phyloP scores from a whole-genome alignment of 371 early-diverging fungal species.

The Mortierella sp. region DNA sequence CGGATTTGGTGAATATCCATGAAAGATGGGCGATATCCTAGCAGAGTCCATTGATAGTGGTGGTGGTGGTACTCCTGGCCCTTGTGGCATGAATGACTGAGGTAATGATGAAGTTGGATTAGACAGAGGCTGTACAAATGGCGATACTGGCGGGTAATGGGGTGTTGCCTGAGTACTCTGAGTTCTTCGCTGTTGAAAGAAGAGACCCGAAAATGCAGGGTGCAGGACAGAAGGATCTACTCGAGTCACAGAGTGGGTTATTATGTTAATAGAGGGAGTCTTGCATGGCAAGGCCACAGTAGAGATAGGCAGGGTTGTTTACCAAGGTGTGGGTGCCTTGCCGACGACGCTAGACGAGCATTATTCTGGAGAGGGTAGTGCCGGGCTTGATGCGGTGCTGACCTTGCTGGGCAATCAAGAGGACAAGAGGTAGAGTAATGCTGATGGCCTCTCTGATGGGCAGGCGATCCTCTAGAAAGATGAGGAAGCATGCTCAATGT shows the following conservation, averaged over 20 bases:
- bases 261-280: not conserved
- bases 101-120: constrained; percentile 4
- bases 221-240: constrained; percentile 42
- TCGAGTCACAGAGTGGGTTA: not conserved
- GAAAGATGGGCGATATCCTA: constrained; percentile 47
- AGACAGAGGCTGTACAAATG: not conserved
- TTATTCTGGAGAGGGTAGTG: constrained; percentile 12
- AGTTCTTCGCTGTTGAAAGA: constrained; percentile 46
- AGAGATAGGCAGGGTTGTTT: not conserved
- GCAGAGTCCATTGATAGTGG: constrained; percentile 29
- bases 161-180: constrained; percentile 13
- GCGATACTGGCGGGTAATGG: constrained; percentile 7
- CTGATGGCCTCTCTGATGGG: constrained; percentile 31
- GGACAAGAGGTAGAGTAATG: constrained; percentile 46
- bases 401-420: constrained; percentile 39
- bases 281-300: not conserved
- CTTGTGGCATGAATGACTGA: not conserved
- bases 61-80: not conserved
- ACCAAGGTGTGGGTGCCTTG: constrained; percentile 25
- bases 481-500: constrained; percentile 37
- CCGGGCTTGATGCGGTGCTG: constrained; percentile 18
- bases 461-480: constrained; percentile 22
- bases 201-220: constrained; percentile 50
- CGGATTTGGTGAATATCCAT: constrained; percentile 33
- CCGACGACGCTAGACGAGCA: constrained; percentile 1